Base-by-base conservation (phyloP, 2,329 filamentous ascomycete genomes). In the Colletotrichum sp. region DNA sequence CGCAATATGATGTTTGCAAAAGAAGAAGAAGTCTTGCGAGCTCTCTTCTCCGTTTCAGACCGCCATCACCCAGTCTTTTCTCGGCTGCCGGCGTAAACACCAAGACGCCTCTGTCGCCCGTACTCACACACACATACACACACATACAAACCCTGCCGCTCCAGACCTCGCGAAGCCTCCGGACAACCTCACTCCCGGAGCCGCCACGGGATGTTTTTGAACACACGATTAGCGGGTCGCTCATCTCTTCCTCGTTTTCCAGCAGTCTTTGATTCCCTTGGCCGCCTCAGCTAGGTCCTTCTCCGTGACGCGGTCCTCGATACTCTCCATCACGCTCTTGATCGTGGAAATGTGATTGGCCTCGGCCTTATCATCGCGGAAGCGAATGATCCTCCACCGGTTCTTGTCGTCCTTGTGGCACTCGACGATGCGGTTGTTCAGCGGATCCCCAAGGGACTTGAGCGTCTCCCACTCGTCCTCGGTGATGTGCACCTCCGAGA, bases 381-480 rank as follows among this genome's bases (percentile, higher is more conserved):
- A 96, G 34, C 96, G 93, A 80, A 97, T 93, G 83, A 95, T 95
- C 74, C 96, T 92, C 97, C 97, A 99, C 26, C 93, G 88, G 21
- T 91, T 91, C 73, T 93, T 85, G 3, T 92, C 88, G 81, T 98
- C 95, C 85, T 95, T 92, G 81, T 92, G 95, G 83, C 96, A 98
- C 86, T 99, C 97, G 71, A 99, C 94, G 76, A 99, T 94, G 68
- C 95, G 90, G 78, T 96, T 94, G 81, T 98, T 92, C n/a, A 99
- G 88, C 18, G 95, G 94, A 79, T 96, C 91, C 39, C 90, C 87
- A 69, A 96, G 86, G 3, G 86, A 84, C 85, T 98, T 98, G 78
- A 99, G 87, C 2, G 88, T 88, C 79, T 96, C 94, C 96, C 97
- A 99, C 83, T 99, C 96, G 1, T 90, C 86, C 13, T 93, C 90